Evolutionary conservation across 352 stramenopile species (phyloP), one percentile per base, ranked within the genome.

Genomic region (Pythium diclinum): DNA sequence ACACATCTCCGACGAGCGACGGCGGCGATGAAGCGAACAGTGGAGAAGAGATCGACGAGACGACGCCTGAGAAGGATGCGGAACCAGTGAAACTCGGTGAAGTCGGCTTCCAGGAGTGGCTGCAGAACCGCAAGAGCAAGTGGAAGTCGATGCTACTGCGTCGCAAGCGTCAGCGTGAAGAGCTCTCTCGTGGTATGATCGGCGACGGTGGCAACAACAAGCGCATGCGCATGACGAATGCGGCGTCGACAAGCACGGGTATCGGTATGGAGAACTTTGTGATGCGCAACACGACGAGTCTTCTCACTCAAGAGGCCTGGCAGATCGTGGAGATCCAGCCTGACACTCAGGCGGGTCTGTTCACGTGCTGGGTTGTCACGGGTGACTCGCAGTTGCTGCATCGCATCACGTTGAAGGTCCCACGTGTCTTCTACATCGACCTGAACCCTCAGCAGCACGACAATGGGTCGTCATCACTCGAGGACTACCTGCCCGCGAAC

Each of bases 351-450:
- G 73, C 74, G 44, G 96, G 96, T 33, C 80, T 89, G 13, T 98
- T 98, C 59, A 88, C 91, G 25, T 85, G 97, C n/a, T 99, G 94
- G 90, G 92, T 97, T n/a, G 88, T 99, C 69, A 97, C 97, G 25
- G 79, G 69, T 8, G 75, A 88, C 16, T 87, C 83, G 16, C 82
- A 87, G 44, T 76, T 89, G 68, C 74, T 91, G 3, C 80, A 91
- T 59, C 78, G 83, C 38, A 85, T 91, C 58, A 88, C 83, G 14
- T 47, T 91, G 10, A 88, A 88, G 55, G 75, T 91, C 56, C 83
- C 83, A n/a, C 75, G 80, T 0, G 48, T 85, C n/a, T 84, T 91
- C 56, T 88, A 87, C 52, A 71, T 88, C 19, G 76, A 79, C 4
- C 76, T 77, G 61, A 44, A 71, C 91, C 9, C 88, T 95, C 58